Percentiles rank a stretch among this genome's conserved stretches.
Evolutionary conservation across 768 basidiomycete genomes (phyloP).

Genomic region (Dictyophora rubrovolvata): DNA sequence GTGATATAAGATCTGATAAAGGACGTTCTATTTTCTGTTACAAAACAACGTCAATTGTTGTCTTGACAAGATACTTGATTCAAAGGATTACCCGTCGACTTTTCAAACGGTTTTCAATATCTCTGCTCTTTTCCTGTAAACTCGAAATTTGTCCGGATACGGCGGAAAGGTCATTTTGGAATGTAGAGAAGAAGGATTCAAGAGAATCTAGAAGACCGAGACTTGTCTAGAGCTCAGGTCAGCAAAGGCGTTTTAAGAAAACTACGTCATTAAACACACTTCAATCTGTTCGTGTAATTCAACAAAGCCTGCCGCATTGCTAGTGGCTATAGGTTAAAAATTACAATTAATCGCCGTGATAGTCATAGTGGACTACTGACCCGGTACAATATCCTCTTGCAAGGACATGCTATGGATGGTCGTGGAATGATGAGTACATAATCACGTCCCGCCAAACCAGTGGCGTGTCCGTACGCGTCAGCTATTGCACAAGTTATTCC

Average conservation of each 20-base stretch:
- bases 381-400: constrained; percentile 1
- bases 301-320: constrained; percentile 62
- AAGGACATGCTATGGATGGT: background rate
- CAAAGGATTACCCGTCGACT: constrained; percentile 54
- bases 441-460: no score
- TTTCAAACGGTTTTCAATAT: constrained; percentile 79
- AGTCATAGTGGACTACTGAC: background rate
- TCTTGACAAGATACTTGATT: background rate
- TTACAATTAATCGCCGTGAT: background rate
- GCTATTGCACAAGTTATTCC: constrained; percentile 16
- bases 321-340: constrained; percentile 41
- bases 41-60: background rate
- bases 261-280: constrained; percentile 28
- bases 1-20: constrained; percentile 66
- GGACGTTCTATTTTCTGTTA: constrained; percentile 80
- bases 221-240: constrained; percentile 53
- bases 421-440: background rate
- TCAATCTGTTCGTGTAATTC: constrained; percentile 89
- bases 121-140: constrained; percentile 80
- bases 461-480: constrained; percentile 30
- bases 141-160: constrained; percentile 97
- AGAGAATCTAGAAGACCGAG: constrained; percentile 77
- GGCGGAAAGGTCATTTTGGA: constrained; percentile 86
- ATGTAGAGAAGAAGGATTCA: constrained; percentile 86
- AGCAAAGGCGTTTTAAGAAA: background rate